Base-by-base conservation (phyloP, 2,329 filamentous ascomycete genomes). In the Mariannaea elegans region DNA sequence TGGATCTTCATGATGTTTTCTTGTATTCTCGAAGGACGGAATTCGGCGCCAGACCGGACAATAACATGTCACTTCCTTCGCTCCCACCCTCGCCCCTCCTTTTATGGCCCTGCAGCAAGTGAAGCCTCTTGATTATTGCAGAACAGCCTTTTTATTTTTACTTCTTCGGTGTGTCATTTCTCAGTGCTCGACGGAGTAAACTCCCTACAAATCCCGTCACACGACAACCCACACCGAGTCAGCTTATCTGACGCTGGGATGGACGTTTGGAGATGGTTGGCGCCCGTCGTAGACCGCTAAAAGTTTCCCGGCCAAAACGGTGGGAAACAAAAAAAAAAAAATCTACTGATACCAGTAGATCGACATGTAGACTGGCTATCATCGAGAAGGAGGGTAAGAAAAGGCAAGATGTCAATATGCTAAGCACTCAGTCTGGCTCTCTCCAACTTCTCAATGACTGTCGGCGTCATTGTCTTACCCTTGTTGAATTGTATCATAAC, bases 171-270 rank as follows among this genome's bases (percentile, higher is more conserved):
- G 42, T 56, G 36, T 56, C 42, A 45, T 46, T 34, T 13, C 45
- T 36, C 18, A 44, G 13, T 18, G 21, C 21, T 23, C 13, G 2
- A 18, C 5, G 5, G 29, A 23, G 29, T 42, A 14, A 45, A 42
- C 60, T 55, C 65, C 56, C 59, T 62, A 57, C 55, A 60, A 23
- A 48, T 50, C 41, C 48, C 36, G 45, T 63, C 63, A 50, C 57
- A 55, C 54, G 51, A 64, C 60, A 61, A 54, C 51, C 58, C 60
- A 58, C 54, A 51, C 29, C 59, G 50, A 68, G 67, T 67, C 67
- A 70, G 62, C 67, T 68, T 70, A 68, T 70, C 67, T 61, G 55
- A 56, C 56, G 7, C 31, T 14, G 32, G 38, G 46, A 49, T 46
- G 42, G 36, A 49, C 42, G 41, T 54, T 44, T 39, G n/a, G 19